Percentiles rank a stretch among this genome's conserved stretches.
phyloP scores from a whole-genome alignment of 257 asterid species.

The Solanum okadae region DNA sequence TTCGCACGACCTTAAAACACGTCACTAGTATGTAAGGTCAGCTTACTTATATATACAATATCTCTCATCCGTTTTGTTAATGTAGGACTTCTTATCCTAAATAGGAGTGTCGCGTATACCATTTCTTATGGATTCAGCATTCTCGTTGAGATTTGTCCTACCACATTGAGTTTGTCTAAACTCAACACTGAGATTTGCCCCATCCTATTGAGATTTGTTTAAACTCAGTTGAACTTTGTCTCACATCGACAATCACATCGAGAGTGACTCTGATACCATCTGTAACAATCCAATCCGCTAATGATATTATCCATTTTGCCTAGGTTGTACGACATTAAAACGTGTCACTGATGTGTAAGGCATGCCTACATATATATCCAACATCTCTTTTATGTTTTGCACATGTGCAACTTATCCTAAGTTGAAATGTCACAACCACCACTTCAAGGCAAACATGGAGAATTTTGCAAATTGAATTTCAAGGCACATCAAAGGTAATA shows the following conservation, averaged over 20 bases:
- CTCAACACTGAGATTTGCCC: neutral
- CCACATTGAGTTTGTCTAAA: neutral
- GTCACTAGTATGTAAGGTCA: neutral
- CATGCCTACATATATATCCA: neutral
- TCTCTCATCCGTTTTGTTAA: neutral
- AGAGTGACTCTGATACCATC: neutral
- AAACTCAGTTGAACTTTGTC: neutral
- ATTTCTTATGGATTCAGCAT: neutral
- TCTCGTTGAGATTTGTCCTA: neutral
- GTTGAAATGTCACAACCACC: neutral
- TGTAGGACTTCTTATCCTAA: neutral
- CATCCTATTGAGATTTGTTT: neutral
- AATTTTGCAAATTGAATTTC: neutral
- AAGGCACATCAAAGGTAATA: neutral
- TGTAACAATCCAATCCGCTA: neutral
- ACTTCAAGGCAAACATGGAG: neutral
- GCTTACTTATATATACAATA: no score
- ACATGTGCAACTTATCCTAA: neutral
- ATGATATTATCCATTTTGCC: neutral
- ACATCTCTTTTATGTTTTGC: neutral
- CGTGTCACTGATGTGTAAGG: neutral
- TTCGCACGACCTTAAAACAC: neutral
- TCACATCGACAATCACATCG: neutral
- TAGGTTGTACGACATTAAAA: neutral
- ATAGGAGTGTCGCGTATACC: neutral